These are phyloP conservation scores for Rhizopus delemar DNA, from an alignment of 371 early-diverging fungal genomes.

Conservation along the genomic window DNA sequence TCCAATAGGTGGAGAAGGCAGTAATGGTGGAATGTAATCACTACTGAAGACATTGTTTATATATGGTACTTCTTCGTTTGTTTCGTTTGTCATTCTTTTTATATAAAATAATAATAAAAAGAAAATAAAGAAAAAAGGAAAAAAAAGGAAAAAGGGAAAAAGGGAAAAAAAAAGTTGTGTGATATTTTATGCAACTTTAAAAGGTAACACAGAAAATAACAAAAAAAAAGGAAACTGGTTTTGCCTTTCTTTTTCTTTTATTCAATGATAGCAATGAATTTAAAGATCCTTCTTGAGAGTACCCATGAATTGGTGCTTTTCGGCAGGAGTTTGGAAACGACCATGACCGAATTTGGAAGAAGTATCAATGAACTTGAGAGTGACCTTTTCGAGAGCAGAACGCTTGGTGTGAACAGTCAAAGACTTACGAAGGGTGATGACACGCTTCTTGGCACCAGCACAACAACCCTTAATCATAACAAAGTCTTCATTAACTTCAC, in stretches of 20 bases:
- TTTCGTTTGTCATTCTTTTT: not conserved
- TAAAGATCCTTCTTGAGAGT: conserved; percentile 86
- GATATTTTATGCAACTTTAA: not conserved
- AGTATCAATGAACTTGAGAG: conserved; percentile 99
- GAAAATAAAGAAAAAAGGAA: not conserved
- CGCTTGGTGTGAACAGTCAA: conserved; percentile 93
- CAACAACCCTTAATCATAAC: conserved; percentile 98
- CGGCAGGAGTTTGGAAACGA: no score
- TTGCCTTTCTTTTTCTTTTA: no score
- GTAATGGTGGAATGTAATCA: not conserved
- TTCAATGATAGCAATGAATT: not conserved
- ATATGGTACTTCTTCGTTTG: not conserved
- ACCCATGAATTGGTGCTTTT: conserved; percentile 42
- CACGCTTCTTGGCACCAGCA: conserved; percentile 97
- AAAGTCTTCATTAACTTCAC: conserved; percentile 47
- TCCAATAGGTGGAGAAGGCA: not conserved
- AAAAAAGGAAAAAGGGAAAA: not conserved
- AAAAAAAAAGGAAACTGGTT: no score
- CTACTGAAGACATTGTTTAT: not conserved
- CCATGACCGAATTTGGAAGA: conserved; percentile 79
- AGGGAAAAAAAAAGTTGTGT: not conserved
- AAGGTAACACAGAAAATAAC: not conserved
- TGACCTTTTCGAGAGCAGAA: conserved; percentile 94
- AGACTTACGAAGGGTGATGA: conserved; percentile 98
- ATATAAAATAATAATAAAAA: no score